These are phyloP conservation scores for Boletus tylopilopsis DNA, from an alignment of 768 basidiomycete species.

Conservation along the genomic window DNA sequence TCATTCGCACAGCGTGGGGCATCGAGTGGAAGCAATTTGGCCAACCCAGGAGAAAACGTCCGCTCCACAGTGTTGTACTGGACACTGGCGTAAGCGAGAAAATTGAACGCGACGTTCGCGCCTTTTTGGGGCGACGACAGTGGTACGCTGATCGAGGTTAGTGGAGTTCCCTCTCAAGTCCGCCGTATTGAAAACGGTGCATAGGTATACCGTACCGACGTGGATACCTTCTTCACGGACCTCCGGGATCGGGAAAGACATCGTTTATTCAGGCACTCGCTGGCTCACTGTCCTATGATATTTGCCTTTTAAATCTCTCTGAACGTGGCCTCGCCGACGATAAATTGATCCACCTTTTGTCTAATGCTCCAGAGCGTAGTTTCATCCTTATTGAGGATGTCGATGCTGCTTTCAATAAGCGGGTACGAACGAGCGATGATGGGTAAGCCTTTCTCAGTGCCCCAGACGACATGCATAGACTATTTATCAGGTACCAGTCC, in stretches of 20 bases:
- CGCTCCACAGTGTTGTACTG: constrained; percentile 86
- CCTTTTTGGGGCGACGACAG: constrained; percentile 76
- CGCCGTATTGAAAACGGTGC: constrained; percentile 6
- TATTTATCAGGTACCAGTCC: constrained; percentile 71
- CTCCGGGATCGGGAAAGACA: constrained; percentile 97
- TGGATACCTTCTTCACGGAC: constrained; percentile 92
- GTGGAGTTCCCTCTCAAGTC: constrained; percentile 18
- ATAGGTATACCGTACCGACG: constrained; percentile 95
- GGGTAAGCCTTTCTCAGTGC: constrained; percentile 54
- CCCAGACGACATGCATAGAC: constrained; percentile 11
- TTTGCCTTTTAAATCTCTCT: constrained; percentile 92
- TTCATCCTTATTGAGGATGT: constrained; percentile 97
- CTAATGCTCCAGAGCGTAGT: constrained; percentile 89
- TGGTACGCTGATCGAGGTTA: constrained; percentile 97
- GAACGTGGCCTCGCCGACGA: constrained; percentile 96
- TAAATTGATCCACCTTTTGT: constrained; percentile 89
- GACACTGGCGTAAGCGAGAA: constrained; percentile 77
- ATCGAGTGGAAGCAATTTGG: constrained; percentile 97
- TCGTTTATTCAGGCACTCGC: constrained; percentile 98
- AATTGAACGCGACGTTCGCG: constrained; percentile 75
- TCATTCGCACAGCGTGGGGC: constrained; percentile 96
- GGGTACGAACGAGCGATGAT: constrained; percentile 86
- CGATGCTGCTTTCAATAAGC: constrained; percentile 94
- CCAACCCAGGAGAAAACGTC: constrained; percentile 80
- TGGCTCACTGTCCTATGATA: constrained; percentile 89